phyloP scores from a whole-genome alignment of 768 basidiomycete genomes.

The Hericium alpestre region DNA sequence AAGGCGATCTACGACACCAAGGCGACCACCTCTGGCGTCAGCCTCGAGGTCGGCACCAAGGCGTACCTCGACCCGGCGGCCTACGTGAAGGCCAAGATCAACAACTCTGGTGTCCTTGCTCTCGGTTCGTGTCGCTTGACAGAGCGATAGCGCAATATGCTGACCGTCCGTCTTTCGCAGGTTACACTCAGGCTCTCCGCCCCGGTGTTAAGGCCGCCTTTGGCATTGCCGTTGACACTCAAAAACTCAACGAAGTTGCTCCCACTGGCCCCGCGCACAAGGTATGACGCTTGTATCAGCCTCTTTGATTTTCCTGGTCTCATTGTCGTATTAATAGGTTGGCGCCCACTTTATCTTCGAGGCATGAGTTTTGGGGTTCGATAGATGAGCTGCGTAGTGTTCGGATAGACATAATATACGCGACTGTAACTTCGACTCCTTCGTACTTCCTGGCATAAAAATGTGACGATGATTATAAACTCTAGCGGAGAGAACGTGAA shows the following conservation, averaged over 20 bases:
- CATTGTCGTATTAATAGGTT: background rate
- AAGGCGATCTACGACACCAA: slow-evolving; percentile 96
- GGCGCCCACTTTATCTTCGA: slow-evolving; percentile 14
- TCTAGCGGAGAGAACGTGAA: background rate
- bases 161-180: slow-evolving; percentile 22
- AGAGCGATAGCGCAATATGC: slow-evolving; percentile 7
- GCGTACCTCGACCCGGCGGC: slow-evolving; percentile 83
- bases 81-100: slow-evolving; percentile 98
- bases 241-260: slow-evolving; percentile 69
- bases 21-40: slow-evolving; percentile 74
- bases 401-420: no score
- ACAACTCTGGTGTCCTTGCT: slow-evolving; percentile 86
- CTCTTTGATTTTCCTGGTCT: background rate
- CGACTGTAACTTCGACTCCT: no score
- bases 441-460: background rate
- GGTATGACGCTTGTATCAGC: slow-evolving; percentile 22
- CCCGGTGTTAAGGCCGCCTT: slow-evolving; percentile 89
- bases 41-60: slow-evolving; percentile 92
- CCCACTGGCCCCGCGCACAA: slow-evolving; percentile 65
- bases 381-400: no score
- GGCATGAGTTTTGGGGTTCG: slow-evolving; percentile 3
- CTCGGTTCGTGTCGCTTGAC: slow-evolving; percentile 41
- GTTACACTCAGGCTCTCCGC: slow-evolving; percentile 88
- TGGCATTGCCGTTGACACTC: slow-evolving; percentile 92
- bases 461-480: background rate